Conservation (phyloP, 2,329 filamentous ascomycete genomes). For the Xylaria sp. region DNA sequence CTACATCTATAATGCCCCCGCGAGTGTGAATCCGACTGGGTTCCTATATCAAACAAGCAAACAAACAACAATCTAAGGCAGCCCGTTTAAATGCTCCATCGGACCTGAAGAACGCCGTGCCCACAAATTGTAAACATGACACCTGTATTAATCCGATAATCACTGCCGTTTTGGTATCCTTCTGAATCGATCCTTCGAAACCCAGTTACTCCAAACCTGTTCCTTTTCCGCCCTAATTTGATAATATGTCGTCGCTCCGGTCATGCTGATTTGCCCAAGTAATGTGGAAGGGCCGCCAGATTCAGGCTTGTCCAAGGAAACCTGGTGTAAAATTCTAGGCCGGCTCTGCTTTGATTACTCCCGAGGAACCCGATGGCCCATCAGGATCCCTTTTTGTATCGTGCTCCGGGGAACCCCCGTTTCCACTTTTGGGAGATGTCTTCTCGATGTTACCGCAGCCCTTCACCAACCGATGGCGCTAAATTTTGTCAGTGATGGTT, state of each 20-base stretch:
- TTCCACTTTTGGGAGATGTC: constrained; percentile 41
- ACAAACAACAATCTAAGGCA: constrained; percentile 33
- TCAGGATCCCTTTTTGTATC: constrained; percentile 42
- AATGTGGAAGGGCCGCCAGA: constrained; percentile 1
- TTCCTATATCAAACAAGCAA: constrained; percentile 22
- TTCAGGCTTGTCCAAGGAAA: neutral
- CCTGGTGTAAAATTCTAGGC: constrained; percentile 15
- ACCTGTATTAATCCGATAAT: constrained; percentile 33
- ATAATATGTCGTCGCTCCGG: constrained; percentile 29
- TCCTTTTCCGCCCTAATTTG: constrained; percentile 29
- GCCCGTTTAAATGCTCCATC: constrained; percentile 32
- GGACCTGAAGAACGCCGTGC: constrained; percentile 32
- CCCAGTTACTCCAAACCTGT: constrained; percentile 30
- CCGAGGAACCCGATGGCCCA: constrained; percentile 28
- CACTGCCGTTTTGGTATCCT: constrained; percentile 37
- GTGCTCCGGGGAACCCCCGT: constrained; percentile 40
- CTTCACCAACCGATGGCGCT: constrained; percentile 73
- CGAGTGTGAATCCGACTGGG: constrained; percentile 11
- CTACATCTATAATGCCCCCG: constrained; percentile 32
- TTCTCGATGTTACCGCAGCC: constrained; percentile 63
- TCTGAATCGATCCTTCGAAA: constrained; percentile 32
- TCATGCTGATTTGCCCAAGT: constrained; percentile 19
- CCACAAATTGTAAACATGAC: constrained; percentile 22
- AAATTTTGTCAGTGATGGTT: constrained; percentile 39
- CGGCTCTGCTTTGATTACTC: constrained; percentile 39